These are phyloP conservation scores for Kodamaea hsintzibuensis DNA, from an alignment of 805 yeast species.

Conservation along the genomic window DNA sequence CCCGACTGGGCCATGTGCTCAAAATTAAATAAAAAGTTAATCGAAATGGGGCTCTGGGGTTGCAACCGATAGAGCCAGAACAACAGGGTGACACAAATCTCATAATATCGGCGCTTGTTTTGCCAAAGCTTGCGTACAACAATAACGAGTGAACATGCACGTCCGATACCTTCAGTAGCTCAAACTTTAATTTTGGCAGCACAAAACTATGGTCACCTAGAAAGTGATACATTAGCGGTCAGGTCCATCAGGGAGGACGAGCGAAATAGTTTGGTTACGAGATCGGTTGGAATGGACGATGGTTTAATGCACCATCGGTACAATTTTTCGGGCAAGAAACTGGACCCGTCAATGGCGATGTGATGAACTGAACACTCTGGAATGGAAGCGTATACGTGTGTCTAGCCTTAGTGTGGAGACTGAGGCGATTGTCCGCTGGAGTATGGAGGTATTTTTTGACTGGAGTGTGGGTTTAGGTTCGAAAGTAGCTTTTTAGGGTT, in stretches of 20 bases:
- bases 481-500: neutral
- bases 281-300: neutral
- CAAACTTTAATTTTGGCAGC: neutral
- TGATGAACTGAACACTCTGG: neutral
- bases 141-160: neutral
- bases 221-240: conserved; percentile 1
- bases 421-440: conserved; percentile 1
- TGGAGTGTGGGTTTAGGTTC: neutral
- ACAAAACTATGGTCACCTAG: neutral
- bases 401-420: neutral
- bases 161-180: neutral
- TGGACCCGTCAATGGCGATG: too few relatives aligned
- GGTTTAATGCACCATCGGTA: too few relatives aligned
- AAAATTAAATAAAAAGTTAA: too few relatives aligned
- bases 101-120: neutral
- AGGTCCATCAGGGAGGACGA: neutral
- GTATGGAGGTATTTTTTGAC: neutral
- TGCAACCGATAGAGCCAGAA: neutral
- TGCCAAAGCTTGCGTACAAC: neutral
- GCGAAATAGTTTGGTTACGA: neutral
- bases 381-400: neutral
- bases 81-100: neutral
- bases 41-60: neutral
- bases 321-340: too few relatives aligned
- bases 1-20: neutral